Conservation (phyloP, 1,139 yeast species). For the Kurtzmaniella quercitrusa region DNA sequence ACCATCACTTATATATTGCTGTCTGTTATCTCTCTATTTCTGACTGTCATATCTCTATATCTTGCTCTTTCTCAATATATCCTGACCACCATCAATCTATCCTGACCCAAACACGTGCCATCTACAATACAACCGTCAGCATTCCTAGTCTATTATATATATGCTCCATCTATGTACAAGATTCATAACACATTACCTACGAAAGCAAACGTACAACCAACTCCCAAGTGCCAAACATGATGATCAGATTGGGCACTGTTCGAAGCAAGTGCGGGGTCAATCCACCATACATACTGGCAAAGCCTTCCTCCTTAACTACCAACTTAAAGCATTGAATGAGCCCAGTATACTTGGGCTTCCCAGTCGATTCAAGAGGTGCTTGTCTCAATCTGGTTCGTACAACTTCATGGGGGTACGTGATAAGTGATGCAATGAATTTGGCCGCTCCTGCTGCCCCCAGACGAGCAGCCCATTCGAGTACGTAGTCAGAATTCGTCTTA, state of each 20-base stretch:
- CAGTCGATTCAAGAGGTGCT: conserved; percentile 74
- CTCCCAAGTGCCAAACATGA: conserved; percentile 99
- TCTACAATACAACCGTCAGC: no score
- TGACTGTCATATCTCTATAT: no score
- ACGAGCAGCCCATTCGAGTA: conserved; percentile 90
- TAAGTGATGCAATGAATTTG: conserved; percentile 83
- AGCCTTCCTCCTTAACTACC: conserved; percentile 85
- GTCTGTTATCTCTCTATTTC: no score
- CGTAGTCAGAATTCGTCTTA: conserved; percentile 45
- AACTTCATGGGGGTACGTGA: conserved; percentile 97
- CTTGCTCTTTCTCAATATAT: no score
- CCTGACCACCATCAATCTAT: no score
- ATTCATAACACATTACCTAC: neutral
- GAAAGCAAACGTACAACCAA: conserved; percentile 71
- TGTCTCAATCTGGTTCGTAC: conserved; percentile 94
- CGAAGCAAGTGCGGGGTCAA: conserved; percentile 93
- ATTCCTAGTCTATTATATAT: no score
- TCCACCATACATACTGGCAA: conserved; percentile 94
- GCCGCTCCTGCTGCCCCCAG: conserved; percentile 99
- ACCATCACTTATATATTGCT: no score
- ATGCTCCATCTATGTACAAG: neutral
- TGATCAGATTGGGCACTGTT: conserved; percentile 96
- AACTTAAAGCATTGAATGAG: conserved; percentile 80
- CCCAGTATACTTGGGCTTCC: conserved; percentile 85
- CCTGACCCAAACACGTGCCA: no score